These are phyloP conservation scores for Circinella umbellata DNA, from an alignment of 371 early-diverging fungal genomes.

Conservation along the genomic window DNA sequence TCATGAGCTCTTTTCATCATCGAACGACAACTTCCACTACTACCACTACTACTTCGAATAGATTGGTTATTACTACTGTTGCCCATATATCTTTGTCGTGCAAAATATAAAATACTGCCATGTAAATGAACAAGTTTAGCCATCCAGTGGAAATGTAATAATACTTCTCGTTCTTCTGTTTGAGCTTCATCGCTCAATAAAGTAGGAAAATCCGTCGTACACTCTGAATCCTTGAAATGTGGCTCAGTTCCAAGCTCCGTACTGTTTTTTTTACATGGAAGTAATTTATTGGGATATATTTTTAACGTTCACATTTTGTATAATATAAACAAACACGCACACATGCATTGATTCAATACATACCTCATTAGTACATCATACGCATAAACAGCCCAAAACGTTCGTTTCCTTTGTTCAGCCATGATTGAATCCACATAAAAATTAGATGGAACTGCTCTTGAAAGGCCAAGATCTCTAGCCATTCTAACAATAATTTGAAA, in stretches of 20 bases:
- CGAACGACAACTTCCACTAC: background rate
- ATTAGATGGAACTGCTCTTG: constrained; percentile 41
- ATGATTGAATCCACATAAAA: constrained; percentile 27
- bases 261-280: constrained; percentile 9
- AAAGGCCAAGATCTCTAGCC: constrained; percentile 72
- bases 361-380: constrained; percentile 48
- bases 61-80: background rate
- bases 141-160: constrained; percentile 40
- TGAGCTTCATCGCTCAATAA: constrained; percentile 42
- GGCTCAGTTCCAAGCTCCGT: constrained; percentile 47
- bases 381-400: constrained; percentile 47
- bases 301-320: too few relatives aligned
- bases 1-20: background rate
- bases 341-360: background rate
- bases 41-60: background rate
- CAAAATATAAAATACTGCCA: constrained; percentile 36
- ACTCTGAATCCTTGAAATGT: constrained; percentile 33
- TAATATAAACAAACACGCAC: too few relatives aligned
- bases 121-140: constrained; percentile 39
- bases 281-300: too few relatives aligned
- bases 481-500: constrained; percentile 69
- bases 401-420: constrained; percentile 39
- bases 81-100: constrained; percentile 28
- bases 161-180: constrained; percentile 39
- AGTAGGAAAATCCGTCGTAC: constrained; percentile 43